Conservation (phyloP, 2,329 filamentous ascomycete species). For the Boeremia exigua region DNA sequence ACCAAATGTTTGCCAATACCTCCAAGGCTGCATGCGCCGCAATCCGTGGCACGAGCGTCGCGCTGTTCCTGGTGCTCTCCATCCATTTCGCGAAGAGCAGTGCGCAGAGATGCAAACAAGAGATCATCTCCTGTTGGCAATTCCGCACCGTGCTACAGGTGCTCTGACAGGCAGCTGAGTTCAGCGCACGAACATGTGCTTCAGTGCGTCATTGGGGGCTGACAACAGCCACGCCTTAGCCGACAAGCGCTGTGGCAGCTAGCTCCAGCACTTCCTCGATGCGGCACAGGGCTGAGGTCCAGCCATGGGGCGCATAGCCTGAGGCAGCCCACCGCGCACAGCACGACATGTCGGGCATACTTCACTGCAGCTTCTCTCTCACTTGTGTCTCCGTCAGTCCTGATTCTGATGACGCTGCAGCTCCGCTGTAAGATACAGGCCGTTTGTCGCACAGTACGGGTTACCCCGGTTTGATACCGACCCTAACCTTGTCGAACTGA, state of each 20-base stretch:
- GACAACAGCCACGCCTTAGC: constrained; percentile 5
- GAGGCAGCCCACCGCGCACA: constrained; percentile 1
- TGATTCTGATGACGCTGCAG: constrained; percentile 6
- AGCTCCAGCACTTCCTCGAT: constrained; percentile 10
- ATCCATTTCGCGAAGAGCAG: neutral
- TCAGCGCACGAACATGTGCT: neutral
- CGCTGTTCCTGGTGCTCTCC: neutral
- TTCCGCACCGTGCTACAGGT: neutral
- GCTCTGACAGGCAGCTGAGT: neutral
- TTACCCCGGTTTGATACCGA: neutral
- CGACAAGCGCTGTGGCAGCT: constrained; percentile 2
- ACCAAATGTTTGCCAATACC: neutral
- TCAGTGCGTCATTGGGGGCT: constrained; percentile 3
- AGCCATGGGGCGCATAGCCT: constrained; percentile 5
- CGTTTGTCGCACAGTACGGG: constrained; percentile 6
- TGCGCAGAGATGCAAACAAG: neutral
- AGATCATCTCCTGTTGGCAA: neutral
- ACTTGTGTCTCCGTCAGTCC: neutral
- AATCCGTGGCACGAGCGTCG: neutral
- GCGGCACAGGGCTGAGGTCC: constrained; percentile 10
- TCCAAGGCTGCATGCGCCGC: neutral
- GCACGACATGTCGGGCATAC: neutral
- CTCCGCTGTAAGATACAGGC: neutral
- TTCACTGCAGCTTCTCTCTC: neutral
- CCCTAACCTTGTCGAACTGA: neutral